Evolutionary conservation across 192 early-diverging fungal genomes (phyloP), one percentile per base, ranked within the genome.

Genomic region (Coemansia sp.): DNA sequence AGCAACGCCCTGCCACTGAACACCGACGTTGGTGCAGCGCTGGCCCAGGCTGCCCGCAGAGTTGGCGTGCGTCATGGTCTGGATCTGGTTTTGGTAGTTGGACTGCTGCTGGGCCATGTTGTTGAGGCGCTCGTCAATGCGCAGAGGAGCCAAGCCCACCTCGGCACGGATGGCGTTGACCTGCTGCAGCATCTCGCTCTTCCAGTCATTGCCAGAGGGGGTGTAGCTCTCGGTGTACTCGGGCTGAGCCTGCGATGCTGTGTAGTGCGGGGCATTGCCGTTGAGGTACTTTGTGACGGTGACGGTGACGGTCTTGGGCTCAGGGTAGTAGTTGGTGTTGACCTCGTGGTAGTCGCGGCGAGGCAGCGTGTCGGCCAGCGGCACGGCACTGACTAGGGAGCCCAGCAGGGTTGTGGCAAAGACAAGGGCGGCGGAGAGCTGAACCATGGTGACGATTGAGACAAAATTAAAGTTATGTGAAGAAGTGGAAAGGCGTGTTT

Each of bases 61-160:
- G 26, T 72, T 52, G 14, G 42, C 29, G 39, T 72, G 70, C 14
- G 64, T 72, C 58, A 72, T 66, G 6, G 25, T 47, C 3, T 18
- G 2, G 19, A 46, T 54, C 13, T 50, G 55, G 15, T 35, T 43
- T 54, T 61, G 62, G 58, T 61, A 72, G 20, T 57, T 17, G 5
- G 70, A 72, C 47, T 72, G 70, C 6, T 22, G 36, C 40, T 72
- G 58, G 3, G 70, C 70, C 48, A 66, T 57, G 20, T 18, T 20
- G 51, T 53, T 66, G 22, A 72, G 47, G 5, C 57, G 27, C 35
- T 35, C 2, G 44, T 67, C 44, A 15, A 72, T 34, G 1, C 11
- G 28, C 34, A 72, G 40, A 7, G 70, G 39, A 11, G 46, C 32
- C 42, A 57, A 67, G 25, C 64, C 64, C 14, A 45, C 42, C 39